Evolutionary conservation across 179 eudicot species (phyloP), one percentile per base, ranked within the genome.

Genomic region (Sideroxylon spinosum): DNA sequence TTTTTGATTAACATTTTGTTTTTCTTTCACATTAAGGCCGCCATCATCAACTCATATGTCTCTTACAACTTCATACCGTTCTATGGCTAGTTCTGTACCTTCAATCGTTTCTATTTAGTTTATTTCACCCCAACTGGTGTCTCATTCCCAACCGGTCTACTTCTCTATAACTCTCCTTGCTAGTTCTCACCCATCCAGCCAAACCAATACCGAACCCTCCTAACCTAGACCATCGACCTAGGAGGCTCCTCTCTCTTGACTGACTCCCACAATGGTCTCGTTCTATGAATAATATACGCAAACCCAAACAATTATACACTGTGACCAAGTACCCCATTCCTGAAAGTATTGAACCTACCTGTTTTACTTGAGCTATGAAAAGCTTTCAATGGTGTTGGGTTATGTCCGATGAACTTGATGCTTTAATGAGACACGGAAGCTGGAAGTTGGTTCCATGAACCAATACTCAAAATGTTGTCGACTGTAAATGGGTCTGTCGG

Each of bases 301-400:
- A 19, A 4, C 60, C 60, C 0, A 56, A 56, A 14, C 60, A 56
- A 12, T 0, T 56, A 12, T 19, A 56, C 17, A 10, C 0, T 13
- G 17, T 19, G 19, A 10, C 60, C 60, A 56, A 56, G 17, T 19
- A 56, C 60, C 17, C 60, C 17, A 12, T 56, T 12, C 60, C 60
- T 56, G 19, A 56, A 56, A 12, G 19, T 5, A 0, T 4, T 10
- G 60, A 71, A 32, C 75, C 81, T n/a, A 59, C 22, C 1, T 9
- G 73, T 6, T 65, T 71, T 50, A 14, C 20, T 20, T 77, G 72
- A 79, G 77, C 72, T n/a, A 22, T 23, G 2, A 46, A 69, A 1
- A 13, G 25, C 23, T 63, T 48, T 3, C 9, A 28, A 7, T 64
- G 81, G 73, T 22, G 57, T 1, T 11, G 0, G 1, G 69, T 59